Evolutionary conservation across 352 stramenopile species (phyloP), one percentile per base, ranked within the genome.

Genomic region (Pythium aristosporum): DNA sequence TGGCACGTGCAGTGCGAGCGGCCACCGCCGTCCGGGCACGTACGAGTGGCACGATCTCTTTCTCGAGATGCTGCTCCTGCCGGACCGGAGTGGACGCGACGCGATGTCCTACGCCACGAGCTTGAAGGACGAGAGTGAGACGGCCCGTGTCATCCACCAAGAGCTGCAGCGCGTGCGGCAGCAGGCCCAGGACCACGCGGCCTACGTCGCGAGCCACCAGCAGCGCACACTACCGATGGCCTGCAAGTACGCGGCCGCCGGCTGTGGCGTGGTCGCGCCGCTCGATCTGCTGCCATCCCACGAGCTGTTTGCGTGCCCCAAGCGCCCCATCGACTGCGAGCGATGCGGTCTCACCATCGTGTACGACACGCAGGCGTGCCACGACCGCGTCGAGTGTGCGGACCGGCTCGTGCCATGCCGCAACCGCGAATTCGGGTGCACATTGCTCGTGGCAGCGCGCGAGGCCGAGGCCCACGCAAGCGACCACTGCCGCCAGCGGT

Each of bases 21-120:
- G 34, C 8, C 34, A 39, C 0, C 52, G 65, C 25, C 63, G 61
- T 23, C 58, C 59, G 5, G 60, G 62, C 11, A 46, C 43, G 0
- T 46, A 72, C 36, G 74, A 91, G 62, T 94, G 85, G 85, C 85
- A 92, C 54, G 67, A 77, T 42, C 18, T 47, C 0, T 91, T 91
- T 56, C 39, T 85, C 20, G 60, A 64, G n/a, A 70, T 74, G 15
- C 66, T 91, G 11, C 15, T 49, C 8, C 63, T 61, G 16, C 57
- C 68, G 37, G 80, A 89, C 50, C 34, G 63, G 23, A 61, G 50
- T 18, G 73, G 68, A 0, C 77, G 75, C 23, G 69, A 76, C 49
- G 75, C 72, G 1, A 43, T 86, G 5, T 43, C 67, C 2, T 74
- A 77, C 44, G 76, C 80, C 1, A 46, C 21, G 3, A 41, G 23